phyloP scores from a whole-genome alignment of 2,329 filamentous ascomycete genomes.

The Pezicula carpinea region DNA sequence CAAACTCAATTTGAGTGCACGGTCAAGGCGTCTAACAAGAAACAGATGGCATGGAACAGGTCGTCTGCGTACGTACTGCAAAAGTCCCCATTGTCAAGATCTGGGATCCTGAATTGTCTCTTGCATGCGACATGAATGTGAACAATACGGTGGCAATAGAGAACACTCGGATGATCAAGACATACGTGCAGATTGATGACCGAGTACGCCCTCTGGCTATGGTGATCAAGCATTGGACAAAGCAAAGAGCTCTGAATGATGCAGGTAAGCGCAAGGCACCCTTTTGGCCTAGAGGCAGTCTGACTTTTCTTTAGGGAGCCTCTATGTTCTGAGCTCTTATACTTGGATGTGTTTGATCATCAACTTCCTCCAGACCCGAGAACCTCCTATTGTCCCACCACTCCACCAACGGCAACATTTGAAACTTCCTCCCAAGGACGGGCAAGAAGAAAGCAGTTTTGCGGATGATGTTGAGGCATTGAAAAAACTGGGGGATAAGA shows the following conservation, averaged over 20 bases:
- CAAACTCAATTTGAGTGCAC: conserved; percentile 4
- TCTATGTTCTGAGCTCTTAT: conserved; percentile 93
- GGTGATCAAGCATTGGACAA: conserved; percentile 97
- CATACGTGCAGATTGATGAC: conserved; percentile 89
- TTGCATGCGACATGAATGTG: conserved; percentile 97
- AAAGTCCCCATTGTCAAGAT: conserved; percentile 99
- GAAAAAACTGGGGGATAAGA: conserved; percentile 68
- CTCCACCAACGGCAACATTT: conserved; percentile 71
- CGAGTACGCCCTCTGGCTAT: conserved; percentile 89
- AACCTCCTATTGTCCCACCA: conserved; percentile 78
- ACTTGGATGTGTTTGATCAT: conserved; percentile 99
- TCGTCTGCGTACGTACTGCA: conserved; percentile 89
- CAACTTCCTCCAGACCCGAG: conserved; percentile 85
- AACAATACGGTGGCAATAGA: conserved; percentile 94
- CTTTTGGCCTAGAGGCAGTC: conserved; percentile 6
- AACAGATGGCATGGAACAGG: conserved; percentile 89
- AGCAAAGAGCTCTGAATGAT: conserved; percentile 88
- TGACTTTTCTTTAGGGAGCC: conserved; percentile 58
- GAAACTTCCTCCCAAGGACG: conserved; percentile 57
- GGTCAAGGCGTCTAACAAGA: conserved; percentile 29
- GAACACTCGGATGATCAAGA: conserved; percentile 97
- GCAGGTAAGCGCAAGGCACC: conserved; percentile 60
- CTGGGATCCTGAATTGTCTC: conserved; percentile 87
- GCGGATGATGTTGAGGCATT: conserved; percentile 80
- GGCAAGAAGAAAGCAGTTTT: conserved; percentile 67